A percentile compares a stretch with the other conserved stretches of the same genome.
Evolutionary conservation across 1,284 basidiomycete species (phyloP).

Genomic region (Apiotrichum siamense): DNA sequence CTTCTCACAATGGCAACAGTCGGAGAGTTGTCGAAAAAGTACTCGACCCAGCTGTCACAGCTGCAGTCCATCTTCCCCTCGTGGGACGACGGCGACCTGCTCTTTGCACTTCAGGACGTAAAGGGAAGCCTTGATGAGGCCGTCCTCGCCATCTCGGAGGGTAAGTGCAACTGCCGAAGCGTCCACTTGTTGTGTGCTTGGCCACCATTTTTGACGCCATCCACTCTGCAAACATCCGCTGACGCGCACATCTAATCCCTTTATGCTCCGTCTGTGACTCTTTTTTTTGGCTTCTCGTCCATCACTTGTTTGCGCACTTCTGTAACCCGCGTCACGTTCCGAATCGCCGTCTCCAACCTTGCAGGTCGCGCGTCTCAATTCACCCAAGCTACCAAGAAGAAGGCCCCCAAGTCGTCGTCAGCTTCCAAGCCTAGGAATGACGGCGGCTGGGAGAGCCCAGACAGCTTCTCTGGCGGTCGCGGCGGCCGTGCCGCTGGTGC

Average conservation of each 20-base stretch:
- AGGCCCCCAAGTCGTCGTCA: constrained; percentile 35
- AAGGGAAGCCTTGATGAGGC: constrained; percentile 47
- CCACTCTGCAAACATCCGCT: neutral
- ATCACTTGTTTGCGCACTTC: neutral
- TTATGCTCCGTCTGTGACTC: neutral
- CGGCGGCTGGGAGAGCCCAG: constrained; percentile 37
- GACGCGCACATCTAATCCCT: neutral
- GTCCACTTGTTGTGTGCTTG: no score
- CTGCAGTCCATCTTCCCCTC: constrained; percentile 45
- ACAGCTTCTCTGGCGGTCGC: constrained; percentile 23
- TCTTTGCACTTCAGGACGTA: constrained; percentile 43
- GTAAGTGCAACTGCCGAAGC: constrained; percentile 29
- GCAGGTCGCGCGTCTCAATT: constrained; percentile 48
- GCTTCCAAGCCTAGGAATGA: constrained; percentile 36
- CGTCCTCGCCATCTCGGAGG: constrained; percentile 45
- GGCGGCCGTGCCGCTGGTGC: constrained; percentile 27
- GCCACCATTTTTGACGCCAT: no score
- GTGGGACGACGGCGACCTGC: constrained; percentile 46
- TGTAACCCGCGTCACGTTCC: no score
- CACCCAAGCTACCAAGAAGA: constrained; percentile 44
- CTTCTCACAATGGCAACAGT: constrained; percentile 34
- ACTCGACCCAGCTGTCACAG: constrained; percentile 38
- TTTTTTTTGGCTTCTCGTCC: neutral
- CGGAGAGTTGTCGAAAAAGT: constrained; percentile 39
- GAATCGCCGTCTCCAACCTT: neutral